Evolutionary conservation across 2,329 filamentous ascomycete species (phyloP), one percentile per base, ranked within the genome.

Genomic region (Botrytis deweyae): DNA sequence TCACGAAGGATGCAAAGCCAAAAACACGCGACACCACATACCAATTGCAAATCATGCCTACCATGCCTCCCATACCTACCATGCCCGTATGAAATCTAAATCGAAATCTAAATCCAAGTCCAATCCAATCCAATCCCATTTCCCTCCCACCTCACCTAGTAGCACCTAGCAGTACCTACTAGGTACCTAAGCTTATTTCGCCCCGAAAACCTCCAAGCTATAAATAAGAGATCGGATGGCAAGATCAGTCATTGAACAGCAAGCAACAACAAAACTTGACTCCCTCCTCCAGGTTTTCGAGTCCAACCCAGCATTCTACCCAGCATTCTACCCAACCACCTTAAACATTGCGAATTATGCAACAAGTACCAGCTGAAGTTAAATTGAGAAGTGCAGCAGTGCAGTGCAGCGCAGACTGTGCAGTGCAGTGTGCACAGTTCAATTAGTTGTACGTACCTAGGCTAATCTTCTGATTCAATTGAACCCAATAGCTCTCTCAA

Each of bases 311-410:
- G 22, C 4, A n/a, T n/a, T 40, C 36, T 18, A 16, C n/a, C 12
- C 36, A 62, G 22, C 4, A n/a, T n/a, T 40, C 36, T 18, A 16
- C n/a, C 12, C 36, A 62, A 40, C 10, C 36, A 62, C 36, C 36
- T 40, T n/a, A 18, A 40, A 42, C 38, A 40, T 40, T 63, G 61
- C 33, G 61, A 63, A n/a, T 63, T 63, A 42, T 63, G 61, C 61
- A 42, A n/a, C 61, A n/a, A n/a, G 61, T 40, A 40, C 25, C 36
- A 40, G 61, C 61, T 63, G 61, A 63, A 63, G 61, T 63, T 63
- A n/a, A 40, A 42, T 40, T 63, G 61, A 14, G 36, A 42, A 42
- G 22, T 63, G 52, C 52, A 58, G 52, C 49, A 55, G 49, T 55
- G 52, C 49, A 55, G 49, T 55, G n/a, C 6, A 29, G 49, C 16